Evolutionary conservation across 225 moss, liverwort and hornwort genomes (phyloP).

Genomic region (Marchantia polymorpha): DNA sequence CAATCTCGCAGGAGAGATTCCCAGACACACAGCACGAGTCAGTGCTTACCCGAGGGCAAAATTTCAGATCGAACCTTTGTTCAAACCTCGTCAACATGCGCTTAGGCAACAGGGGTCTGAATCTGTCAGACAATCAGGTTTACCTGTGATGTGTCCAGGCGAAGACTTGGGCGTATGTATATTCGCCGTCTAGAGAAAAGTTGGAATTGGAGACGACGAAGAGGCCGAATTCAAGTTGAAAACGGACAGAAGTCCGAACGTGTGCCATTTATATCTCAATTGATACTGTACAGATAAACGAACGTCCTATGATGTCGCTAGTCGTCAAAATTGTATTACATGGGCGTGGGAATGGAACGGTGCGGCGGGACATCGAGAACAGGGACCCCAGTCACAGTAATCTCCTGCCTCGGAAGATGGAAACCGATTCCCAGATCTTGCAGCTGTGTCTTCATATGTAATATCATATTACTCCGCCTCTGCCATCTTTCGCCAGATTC

Average conservation of each 20-base stretch:
- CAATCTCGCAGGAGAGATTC: no score
- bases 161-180: no score
- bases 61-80: no score
- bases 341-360: slow-evolving; percentile 24
- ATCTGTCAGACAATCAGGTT: no score
- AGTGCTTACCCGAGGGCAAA: no score
- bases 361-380: slow-evolving; percentile 76
- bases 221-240: no score
- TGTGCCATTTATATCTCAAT: not conserved
- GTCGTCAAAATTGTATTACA: slow-evolving; percentile 8
- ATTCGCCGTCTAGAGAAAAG: no score
- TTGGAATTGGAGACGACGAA: no score
- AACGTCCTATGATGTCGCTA: not conserved
- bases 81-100: no score
- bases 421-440: slow-evolving; percentile 87
- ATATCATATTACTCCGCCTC: slow-evolving; percentile 94
- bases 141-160: no score
- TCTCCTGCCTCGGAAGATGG: slow-evolving; percentile 82
- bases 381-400: slow-evolving; percentile 88
- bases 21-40: no score
- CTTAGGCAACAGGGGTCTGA: no score
- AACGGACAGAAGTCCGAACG: not conserved
- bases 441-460: slow-evolving; percentile 87
- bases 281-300: slow-evolving; percentile 10
- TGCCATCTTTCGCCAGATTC: slow-evolving; percentile 98